A percentile compares a stretch with the other conserved stretches of the same genome.
Conservation (phyloP, 331 rosid species). For the Pyracantha coccinea region DNA sequence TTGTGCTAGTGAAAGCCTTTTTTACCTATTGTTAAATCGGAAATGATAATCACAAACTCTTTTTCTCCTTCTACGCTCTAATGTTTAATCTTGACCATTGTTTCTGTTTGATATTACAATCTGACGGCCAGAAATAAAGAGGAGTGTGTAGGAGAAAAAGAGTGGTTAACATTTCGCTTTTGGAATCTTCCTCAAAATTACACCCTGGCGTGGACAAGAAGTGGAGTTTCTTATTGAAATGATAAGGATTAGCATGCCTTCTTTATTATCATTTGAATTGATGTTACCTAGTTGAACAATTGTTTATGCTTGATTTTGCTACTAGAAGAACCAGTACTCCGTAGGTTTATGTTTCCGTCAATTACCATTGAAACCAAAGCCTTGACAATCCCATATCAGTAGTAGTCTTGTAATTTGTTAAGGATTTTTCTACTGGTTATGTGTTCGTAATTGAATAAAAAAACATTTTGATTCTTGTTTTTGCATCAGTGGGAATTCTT, state of each 20-base stretch:
- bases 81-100: too few relatives aligned
- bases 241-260: too few relatives aligned
- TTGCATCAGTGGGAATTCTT: background rate
- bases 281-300: background rate
- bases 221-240: background rate
- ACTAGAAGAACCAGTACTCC: background rate
- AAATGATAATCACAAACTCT: too few relatives aligned
- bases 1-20: conserved; percentile 8
- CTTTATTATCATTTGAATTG: background rate
- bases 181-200: conserved; percentile 15
- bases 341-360: background rate
- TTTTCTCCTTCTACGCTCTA: too few relatives aligned
- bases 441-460: background rate
- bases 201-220: conserved; percentile 1
- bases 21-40: background rate
- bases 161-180: background rate
- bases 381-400: background rate
- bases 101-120: too few relatives aligned
- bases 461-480: background rate
- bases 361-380: background rate
- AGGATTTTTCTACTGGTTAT: background rate
- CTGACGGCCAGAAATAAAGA: too few relatives aligned
- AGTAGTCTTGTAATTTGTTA: background rate
- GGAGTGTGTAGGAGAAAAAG: too few relatives aligned
- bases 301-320: background rate